Base-by-base conservation (phyloP, 2,329 filamentous ascomycete genomes). In the Nannizzia gypsea region DNA sequence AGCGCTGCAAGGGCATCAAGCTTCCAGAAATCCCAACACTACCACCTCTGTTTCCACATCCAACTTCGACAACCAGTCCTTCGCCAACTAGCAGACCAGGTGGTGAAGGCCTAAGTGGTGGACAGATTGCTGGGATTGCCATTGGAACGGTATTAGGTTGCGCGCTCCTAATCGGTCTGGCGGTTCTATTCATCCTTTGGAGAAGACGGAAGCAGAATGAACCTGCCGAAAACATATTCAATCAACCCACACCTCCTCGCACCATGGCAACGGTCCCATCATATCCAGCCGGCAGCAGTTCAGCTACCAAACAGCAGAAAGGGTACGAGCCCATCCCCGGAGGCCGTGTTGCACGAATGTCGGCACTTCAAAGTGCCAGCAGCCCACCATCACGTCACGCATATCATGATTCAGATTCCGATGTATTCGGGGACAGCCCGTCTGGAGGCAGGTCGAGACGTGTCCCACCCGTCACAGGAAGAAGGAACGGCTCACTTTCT, bases 291-390 rank as follows among this genome's bases (percentile, higher is more conserved):
- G 31, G 68, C 72, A 28, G 70, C 67, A 36, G 9, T 31, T 66
- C 62, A 13, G 65, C 63, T 50, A 64, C 63, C 8, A 68, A 68
- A 34, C 72, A 69, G 60, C 72, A 69, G 60, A 73, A 70, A 64
- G 85, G 83, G 44, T 88, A 89, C 64, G 87, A 90, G 66, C 82
- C 90, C 15, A 80, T 95, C 9, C 89, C 90, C 4, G 91, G 90
- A 48, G 90, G 90, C 31, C 86, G 93, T 63, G 93, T 99, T 61
- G 89, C 93, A 42, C 86, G 93, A 60, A 97, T 99, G 93, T 91
- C 92, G 42, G 93, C 93, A 36, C 75, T 99, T 58, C 92, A 96
- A 74, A 86, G 85, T 3, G 83, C 57, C 1, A 80, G 61, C 81
- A 83, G 83, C 2, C 80, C 83, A 0, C 79, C 78, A 1, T 78